phyloP scores from a whole-genome alignment of 768 basidiomycete species.

The Auricularia cornea region DNA sequence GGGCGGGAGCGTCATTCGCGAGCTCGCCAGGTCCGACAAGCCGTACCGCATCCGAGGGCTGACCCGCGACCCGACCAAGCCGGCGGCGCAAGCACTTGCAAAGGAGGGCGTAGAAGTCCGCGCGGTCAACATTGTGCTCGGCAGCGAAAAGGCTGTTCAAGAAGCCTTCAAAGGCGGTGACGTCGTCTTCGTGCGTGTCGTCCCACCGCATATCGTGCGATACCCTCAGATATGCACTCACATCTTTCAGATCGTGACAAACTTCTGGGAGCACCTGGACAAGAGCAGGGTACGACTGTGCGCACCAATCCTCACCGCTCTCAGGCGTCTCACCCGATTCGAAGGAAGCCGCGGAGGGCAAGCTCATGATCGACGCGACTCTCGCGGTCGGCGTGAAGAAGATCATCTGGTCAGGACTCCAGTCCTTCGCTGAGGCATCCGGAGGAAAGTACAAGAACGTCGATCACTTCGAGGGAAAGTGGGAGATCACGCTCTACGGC shows the following conservation, averaged over 20 bases:
- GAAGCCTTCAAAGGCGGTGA: constrained; percentile 17
- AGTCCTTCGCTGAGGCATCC: neutral
- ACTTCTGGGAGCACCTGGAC: constrained; percentile 11
- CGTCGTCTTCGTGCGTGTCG: constrained; percentile 15
- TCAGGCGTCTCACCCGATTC: neutral
- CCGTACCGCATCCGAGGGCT: constrained; percentile 15
- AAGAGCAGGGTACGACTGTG: neutral
- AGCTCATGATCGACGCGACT: constrained; percentile 12
- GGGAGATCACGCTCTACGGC: too few relatives aligned
- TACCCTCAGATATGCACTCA: too few relatives aligned
- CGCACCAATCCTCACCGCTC: neutral
- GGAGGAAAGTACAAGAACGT: too few relatives aligned
- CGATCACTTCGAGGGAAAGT: too few relatives aligned
- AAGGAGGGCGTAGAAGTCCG: constrained; percentile 18
- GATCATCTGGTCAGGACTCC: constrained; percentile 12
- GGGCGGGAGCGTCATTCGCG: constrained; percentile 17
- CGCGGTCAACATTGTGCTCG: constrained; percentile 13
- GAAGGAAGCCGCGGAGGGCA: constrained; percentile 10
- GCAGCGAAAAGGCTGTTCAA: constrained; percentile 9
- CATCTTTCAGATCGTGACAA: constrained; percentile 5
- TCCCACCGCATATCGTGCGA: neutral
- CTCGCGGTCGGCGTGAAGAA: constrained; percentile 10
- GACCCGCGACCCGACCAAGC: constrained; percentile 17
- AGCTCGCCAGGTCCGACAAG: constrained; percentile 11
- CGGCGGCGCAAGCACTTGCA: constrained; percentile 9